Conservation (phyloP, 2,329 filamentous ascomycete genomes). For the Ploettnerulaceae sp. region DNA sequence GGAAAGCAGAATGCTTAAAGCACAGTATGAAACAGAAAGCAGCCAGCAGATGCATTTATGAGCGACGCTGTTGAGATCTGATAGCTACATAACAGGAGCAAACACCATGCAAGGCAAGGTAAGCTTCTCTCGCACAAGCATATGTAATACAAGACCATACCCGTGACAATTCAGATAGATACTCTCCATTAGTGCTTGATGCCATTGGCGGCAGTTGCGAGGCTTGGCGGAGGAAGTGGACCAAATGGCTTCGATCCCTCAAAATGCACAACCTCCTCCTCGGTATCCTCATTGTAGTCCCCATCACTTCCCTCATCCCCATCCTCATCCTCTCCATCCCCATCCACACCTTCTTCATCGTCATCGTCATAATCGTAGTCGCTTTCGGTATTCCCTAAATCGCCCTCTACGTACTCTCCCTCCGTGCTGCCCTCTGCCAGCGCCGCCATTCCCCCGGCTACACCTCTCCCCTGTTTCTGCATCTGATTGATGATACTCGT, state of each 20-base stretch:
- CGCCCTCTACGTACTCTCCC: constrained; percentile 53
- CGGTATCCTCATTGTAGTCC: constrained; percentile 42
- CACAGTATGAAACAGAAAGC: neutral
- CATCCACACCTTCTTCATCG: constrained; percentile 57
- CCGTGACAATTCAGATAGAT: neutral
- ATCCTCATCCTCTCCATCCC: constrained; percentile 48
- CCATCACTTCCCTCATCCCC: constrained; percentile 54
- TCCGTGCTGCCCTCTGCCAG: constrained; percentile 52
- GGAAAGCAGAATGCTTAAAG: too few relatives aligned
- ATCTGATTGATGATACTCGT: constrained; percentile 93
- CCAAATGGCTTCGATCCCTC: constrained; percentile 32
- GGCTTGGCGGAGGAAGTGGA: constrained; percentile 32
- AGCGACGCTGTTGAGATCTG: constrained; percentile 13
- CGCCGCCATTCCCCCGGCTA: constrained; percentile 57
- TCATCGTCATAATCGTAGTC: constrained; percentile 62
- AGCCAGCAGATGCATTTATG: constrained; percentile 8
- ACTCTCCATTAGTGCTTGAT: constrained; percentile 26
- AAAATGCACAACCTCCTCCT: constrained; percentile 34
- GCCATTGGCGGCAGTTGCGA: constrained; percentile 28
- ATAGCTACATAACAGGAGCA: constrained; percentile 13
- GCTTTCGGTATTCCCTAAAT: constrained; percentile 52
- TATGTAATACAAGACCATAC: constrained; percentile 20
- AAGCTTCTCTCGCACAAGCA: constrained; percentile 9
- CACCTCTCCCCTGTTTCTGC: constrained; percentile 87
- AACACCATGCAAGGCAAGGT: neutral